These are phyloP conservation scores for Tolypocladium capitatum DNA, from an alignment of 2,329 filamentous ascomycete species.

Conservation along the genomic window DNA sequence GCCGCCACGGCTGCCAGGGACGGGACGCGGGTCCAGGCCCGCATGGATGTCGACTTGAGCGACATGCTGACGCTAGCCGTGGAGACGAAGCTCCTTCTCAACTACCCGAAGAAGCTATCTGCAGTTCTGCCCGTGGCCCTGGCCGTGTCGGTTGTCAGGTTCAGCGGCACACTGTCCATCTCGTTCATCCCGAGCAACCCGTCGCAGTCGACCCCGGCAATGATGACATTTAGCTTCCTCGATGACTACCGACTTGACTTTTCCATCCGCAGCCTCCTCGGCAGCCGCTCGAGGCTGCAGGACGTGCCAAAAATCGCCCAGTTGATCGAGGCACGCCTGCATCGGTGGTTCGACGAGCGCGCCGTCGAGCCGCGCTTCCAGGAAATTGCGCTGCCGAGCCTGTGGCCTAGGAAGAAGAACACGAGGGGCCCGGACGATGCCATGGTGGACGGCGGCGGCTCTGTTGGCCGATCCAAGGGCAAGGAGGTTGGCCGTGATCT, in stretches of 20 bases:
- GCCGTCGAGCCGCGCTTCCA: conserved; percentile 79
- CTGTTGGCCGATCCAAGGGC: conserved; percentile 38
- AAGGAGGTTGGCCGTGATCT: conserved; percentile 38
- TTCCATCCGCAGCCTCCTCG: conserved; percentile 65
- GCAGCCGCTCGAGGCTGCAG: conserved; percentile 65
- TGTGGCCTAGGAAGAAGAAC: conserved; percentile 78
- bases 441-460: conserved; percentile 30
- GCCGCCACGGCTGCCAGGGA: conserved; percentile 38
- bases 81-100: conserved; percentile 86
- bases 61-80: conserved; percentile 92
- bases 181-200: conserved; percentile 76
- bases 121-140: conserved; percentile 86
- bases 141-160: conserved; percentile 81
- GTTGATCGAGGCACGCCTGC: conserved; percentile 64
- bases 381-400: conserved; percentile 67
- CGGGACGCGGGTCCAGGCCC: conserved; percentile 72
- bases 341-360: conserved; percentile 79
- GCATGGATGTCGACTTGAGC: conserved; percentile 93
- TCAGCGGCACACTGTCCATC: conserved; percentile 86
- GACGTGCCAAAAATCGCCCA: conserved; percentile 84
- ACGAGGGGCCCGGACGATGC: conserved; percentile 58
- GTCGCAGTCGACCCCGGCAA: conserved; percentile 60
- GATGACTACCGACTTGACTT: conserved; percentile 80
- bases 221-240: conserved; percentile 87
- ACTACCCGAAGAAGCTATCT: conserved; percentile 82